Conservation (phyloP, 179 eudicot species). For the Actinidia arguta region DNA sequence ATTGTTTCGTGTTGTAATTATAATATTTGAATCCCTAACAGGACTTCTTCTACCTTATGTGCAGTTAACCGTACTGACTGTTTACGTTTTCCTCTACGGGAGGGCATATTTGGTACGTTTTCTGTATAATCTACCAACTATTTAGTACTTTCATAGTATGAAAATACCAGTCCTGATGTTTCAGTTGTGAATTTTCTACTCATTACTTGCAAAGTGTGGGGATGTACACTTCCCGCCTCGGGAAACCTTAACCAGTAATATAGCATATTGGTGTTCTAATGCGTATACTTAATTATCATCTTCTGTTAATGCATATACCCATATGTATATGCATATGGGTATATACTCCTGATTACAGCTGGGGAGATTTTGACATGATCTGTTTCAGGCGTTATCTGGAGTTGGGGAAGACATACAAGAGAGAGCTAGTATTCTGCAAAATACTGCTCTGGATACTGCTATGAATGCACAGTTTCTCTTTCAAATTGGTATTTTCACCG, state of each 20-base stretch:
- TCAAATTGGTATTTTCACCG: constrained; percentile 95
- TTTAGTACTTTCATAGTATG: background rate
- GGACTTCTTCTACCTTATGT: constrained; percentile 28
- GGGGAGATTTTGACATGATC: constrained; percentile 1
- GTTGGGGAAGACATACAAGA: constrained; percentile 75
- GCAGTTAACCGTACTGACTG: constrained; percentile 98
- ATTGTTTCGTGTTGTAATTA: background rate
- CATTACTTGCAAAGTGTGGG: too few relatives aligned
- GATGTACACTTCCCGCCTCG: background rate
- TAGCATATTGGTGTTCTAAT: background rate
- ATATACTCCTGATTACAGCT: background rate
- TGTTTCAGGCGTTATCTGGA: constrained; percentile 90
- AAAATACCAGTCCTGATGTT: too few relatives aligned
- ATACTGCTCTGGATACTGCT: constrained; percentile 84
- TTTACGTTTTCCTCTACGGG: constrained; percentile 92
- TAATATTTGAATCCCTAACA: constrained; percentile 33
- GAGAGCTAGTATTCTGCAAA: constrained; percentile 62
- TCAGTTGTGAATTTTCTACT: background rate
- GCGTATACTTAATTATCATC: too few relatives aligned
- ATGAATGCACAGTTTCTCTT: constrained; percentile 94
- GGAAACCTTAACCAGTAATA: background rate
- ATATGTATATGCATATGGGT: background rate
- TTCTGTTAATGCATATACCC: too few relatives aligned
- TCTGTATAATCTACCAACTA: background rate
- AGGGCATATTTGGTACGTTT: constrained; percentile 85